Evolutionary conservation across 352 stramenopile genomes (phyloP).

Genomic region (Phytophthora pluvialis): DNA sequence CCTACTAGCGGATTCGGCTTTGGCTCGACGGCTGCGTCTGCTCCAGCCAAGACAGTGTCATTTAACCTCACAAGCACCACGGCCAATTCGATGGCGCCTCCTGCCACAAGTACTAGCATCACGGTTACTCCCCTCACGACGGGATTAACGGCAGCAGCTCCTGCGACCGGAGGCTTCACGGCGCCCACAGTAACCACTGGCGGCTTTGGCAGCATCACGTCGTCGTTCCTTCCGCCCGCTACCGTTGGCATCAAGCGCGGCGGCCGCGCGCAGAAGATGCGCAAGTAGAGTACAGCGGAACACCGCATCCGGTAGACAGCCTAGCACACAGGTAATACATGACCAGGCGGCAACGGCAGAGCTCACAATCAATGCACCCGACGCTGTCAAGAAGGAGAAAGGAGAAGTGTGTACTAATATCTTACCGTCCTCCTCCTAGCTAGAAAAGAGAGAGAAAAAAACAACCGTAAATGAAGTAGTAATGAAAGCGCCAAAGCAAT

Average conservation of each 20-base stretch:
- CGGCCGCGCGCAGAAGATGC: slow-evolving; percentile 56
- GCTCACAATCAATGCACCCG: background rate
- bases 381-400: slow-evolving; percentile 7
- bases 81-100: slow-evolving; percentile 32
- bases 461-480: slow-evolving; percentile 39
- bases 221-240: slow-evolving; percentile 52
- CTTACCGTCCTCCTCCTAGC: slow-evolving; percentile 25
- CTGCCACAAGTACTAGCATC: slow-evolving; percentile 26
- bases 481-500: slow-evolving; percentile 35
- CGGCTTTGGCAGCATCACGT: slow-evolving; percentile 53
- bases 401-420: slow-evolving; percentile 41
- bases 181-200: slow-evolving; percentile 39
- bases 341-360: slow-evolving; percentile 16
- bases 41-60: slow-evolving; percentile 65
- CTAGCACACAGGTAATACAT: slow-evolving; percentile 19
- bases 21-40: slow-evolving; percentile 25
- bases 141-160: slow-evolving; percentile 10
- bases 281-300: slow-evolving; percentile 31
- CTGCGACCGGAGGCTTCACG: slow-evolving; percentile 39
- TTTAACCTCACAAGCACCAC: slow-evolving; percentile 57
- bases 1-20: slow-evolving; percentile 53
- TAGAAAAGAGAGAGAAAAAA: slow-evolving; percentile 37
- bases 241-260: slow-evolving; percentile 43
- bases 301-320: slow-evolving; percentile 1
- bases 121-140: slow-evolving; percentile 26